Base-by-base conservation (phyloP, 2,329 filamentous ascomycete species). In the Lasiodiplodia theobromae region DNA sequence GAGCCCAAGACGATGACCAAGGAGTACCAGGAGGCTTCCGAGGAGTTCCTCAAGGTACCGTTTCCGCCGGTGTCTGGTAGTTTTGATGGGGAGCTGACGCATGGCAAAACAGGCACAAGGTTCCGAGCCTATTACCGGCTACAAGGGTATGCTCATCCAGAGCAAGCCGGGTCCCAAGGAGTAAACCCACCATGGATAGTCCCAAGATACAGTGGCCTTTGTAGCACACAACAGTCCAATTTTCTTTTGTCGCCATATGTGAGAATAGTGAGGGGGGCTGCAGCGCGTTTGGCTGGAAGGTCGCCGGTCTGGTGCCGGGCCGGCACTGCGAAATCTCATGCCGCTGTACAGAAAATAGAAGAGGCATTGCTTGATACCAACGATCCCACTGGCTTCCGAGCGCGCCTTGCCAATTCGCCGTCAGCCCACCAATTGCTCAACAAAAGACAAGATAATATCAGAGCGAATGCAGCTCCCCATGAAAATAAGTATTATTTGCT, bases 21-120 rank as follows among this genome's bases (percentile, higher is more conserved):
- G 87, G 96, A 99, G 84, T 98, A 92, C 89, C 93, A 99, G 86
- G 94, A 98, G 86, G 91, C 91, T 75, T 88, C 91, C 74, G 97
- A 99, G 84, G 96, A 97, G 86, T 96, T 92, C 83, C 87, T 97
- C 82, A 94, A 90, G 88, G 95, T 97, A 85, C 77, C 89, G 83
- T 68, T 21, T 51, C 51, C n/a, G 44, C 58, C 8, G 40, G 18
- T 6, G n/a, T 25, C 18, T 8, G 28, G 34, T 14, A 14, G 31
- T 34, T 34, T 34, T 28, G 12, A 25, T 16, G 5, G 25, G 31
- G 16, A 38, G 31, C 70, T 71, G 62, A 71, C 71, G 69, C 52
- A 38, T 37, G 21, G 21, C 37, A 34, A 34, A 34, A 71, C 71
- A 80, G 78, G 64, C 72, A 69, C 77, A 79, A 77, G 76, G 77